A percentile compares a stretch with the other conserved stretches of the same genome.
Conservation (phyloP, 2,329 filamentous ascomycete species). For the Berkeleyomyces rouxiae region DNA sequence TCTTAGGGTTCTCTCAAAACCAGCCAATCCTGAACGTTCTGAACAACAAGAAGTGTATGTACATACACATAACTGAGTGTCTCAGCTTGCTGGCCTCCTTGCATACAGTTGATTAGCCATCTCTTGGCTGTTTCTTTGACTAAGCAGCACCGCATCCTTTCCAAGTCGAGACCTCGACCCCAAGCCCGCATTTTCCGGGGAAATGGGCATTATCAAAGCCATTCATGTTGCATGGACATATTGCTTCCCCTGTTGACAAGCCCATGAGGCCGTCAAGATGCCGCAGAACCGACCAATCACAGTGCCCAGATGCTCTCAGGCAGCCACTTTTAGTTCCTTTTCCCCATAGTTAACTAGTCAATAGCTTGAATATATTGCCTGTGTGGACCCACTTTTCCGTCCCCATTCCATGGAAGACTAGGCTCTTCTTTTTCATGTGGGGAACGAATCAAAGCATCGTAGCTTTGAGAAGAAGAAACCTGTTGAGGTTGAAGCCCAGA, state of each 20-base stretch:
- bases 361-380: background rate
- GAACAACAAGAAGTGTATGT: too few relatives aligned
- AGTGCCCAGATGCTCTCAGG: background rate
- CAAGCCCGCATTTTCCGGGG: background rate
- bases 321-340: background rate
- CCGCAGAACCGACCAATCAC: background rate
- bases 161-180: background rate
- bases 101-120: too few relatives aligned
- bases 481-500: background rate
- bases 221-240: too few relatives aligned
- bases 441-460: background rate
- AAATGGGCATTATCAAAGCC: background rate
- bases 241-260: background rate
- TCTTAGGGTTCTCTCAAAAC: too few relatives aligned
- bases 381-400: background rate
- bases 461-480: background rate
- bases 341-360: background rate
- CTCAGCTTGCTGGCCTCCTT: too few relatives aligned
- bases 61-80: too few relatives aligned
- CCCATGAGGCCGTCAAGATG: background rate
- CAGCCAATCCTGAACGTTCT: too few relatives aligned
- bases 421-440: conserved; percentile 1
- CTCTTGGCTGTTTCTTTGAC: too few relatives aligned
- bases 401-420: background rate
- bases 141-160: background rate